Percentiles rank a stretch among this genome's conserved stretches.
phyloP scores from a whole-genome alignment of 768 basidiomycete species.

The Amanita subjunquillea region DNA sequence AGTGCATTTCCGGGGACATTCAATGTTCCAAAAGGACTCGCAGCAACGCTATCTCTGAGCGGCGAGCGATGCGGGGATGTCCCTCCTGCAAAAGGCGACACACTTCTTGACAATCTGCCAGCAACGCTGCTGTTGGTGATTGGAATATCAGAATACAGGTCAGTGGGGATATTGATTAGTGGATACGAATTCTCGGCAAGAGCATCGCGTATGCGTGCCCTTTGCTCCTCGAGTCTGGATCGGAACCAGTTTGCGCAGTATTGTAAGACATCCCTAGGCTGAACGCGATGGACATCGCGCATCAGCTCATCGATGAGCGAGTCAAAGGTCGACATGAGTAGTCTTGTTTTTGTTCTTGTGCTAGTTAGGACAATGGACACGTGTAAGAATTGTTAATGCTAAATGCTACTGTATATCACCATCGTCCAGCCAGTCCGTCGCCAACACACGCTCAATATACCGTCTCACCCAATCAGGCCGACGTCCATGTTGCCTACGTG shows the following conservation, averaged over 20 bases:
- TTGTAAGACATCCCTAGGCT: conserved; percentile 87
- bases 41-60: conserved; percentile 40
- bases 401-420: conserved; percentile 27
- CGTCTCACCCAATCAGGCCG: conserved; percentile 52
- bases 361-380: neutral
- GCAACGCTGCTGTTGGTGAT: conserved; percentile 12
- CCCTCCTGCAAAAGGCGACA: conserved; percentile 47
- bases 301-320: conserved; percentile 76
- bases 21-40: conserved; percentile 69
- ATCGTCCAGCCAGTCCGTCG: conserved; percentile 64
- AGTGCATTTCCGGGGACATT: conserved; percentile 78
- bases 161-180: conserved; percentile 42
- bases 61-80: conserved; percentile 41
- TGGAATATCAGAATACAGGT: conserved; percentile 50
- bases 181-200: conserved; percentile 44
- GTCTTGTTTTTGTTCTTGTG: neutral
- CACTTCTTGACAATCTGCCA: conserved; percentile 9
- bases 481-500: conserved; percentile 37
- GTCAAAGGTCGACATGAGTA: conserved; percentile 67
- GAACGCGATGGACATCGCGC: conserved; percentile 75
- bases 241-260: conserved; percentile 96
- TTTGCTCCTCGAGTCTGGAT: conserved; percentile 75
- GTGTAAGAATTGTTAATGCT: conserved; percentile 3
- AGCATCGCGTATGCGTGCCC: conserved; percentile 59
- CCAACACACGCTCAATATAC: conserved; percentile 56